Percentiles rank a stretch among this genome's conserved stretches.
Evolutionary conservation across 805 yeast genomes (phyloP).

Genomic region (Candida suzukii): DNA sequence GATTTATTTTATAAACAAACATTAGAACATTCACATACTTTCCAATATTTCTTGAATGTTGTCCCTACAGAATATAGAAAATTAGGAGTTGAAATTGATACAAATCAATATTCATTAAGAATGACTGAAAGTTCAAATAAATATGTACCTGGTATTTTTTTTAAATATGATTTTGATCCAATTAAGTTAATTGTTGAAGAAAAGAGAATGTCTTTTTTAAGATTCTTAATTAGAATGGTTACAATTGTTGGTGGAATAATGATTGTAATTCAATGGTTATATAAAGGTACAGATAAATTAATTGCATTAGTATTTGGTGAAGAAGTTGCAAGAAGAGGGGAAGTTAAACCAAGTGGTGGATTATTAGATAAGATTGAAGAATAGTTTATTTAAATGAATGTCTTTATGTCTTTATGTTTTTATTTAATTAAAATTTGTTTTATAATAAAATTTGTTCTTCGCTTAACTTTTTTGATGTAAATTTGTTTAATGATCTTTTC

Average conservation of each 20-base stretch:
- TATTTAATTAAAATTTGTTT: too few species aligned
- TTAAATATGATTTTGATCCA: conserved; percentile 87
- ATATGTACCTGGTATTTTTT: conserved; percentile 68
- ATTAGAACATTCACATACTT: conserved; percentile 39
- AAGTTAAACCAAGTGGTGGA: conserved; percentile 31
- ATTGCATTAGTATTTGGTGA: conserved; percentile 51
- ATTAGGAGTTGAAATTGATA: conserved; percentile 65
- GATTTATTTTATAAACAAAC: conserved; percentile 65
- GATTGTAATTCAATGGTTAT: conserved; percentile 61
- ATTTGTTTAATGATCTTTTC: too few species aligned
- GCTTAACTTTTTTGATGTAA: too few species aligned
- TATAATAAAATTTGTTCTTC: background rate
- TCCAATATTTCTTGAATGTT: conserved; percentile 64
- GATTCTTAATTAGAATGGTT: conserved; percentile 69
- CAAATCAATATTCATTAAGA: conserved; percentile 79
- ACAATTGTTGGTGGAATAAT: conserved; percentile 81
- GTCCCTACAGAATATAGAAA: conserved; percentile 77
- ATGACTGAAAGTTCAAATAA: conserved; percentile 24
- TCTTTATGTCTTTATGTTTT: too few species aligned
- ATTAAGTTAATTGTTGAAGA: conserved; percentile 65
- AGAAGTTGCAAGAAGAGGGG: conserved; percentile 40
- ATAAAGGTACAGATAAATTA: conserved; percentile 48
- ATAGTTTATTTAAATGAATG: too few species aligned
- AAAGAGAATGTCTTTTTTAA: conserved; percentile 65
- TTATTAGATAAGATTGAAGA: conserved; percentile 20